Percentiles rank a stretch among this genome's conserved stretches.
phyloP scores from a whole-genome alignment of 2,329 filamentous ascomycete species.

The Dendrostoma leiphaemia region DNA sequence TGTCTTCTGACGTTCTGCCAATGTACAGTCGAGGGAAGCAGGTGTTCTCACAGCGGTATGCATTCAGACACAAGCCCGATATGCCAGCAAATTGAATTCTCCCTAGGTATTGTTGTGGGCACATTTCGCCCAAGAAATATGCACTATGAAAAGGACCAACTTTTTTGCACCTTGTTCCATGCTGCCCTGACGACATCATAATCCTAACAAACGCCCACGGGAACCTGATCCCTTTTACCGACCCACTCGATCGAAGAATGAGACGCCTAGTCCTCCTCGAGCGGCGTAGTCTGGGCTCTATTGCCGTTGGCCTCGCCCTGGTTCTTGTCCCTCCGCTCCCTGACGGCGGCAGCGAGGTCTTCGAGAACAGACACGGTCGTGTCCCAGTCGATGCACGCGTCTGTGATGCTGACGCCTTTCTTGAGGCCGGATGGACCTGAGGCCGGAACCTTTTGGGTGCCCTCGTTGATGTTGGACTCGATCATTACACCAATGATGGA shows the following conservation, averaged over 20 bases:
- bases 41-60: too few relatives aligned
- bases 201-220: background rate
- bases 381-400: constrained; percentile 95
- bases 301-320: constrained; percentile 32
- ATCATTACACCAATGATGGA: constrained; percentile 97
- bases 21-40: too few relatives aligned
- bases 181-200: background rate
- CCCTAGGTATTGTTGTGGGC: too few relatives aligned
- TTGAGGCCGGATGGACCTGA: constrained; percentile 77
- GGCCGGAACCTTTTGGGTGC: constrained; percentile 80
- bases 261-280: constrained; percentile 49
- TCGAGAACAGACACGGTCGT: constrained; percentile 78
- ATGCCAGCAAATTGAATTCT: background rate
- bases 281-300: constrained; percentile 40
- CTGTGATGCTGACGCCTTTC: constrained; percentile 91
- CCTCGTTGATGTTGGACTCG: constrained; percentile 94
- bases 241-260: background rate
- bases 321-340: constrained; percentile 63
- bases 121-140: too few relatives aligned
- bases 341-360: constrained; percentile 80
- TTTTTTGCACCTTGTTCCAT: background rate
- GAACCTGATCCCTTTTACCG: background rate
- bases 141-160: constrained; percentile 1
- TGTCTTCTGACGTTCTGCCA: too few relatives aligned
- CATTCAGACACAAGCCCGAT: background rate